A percentile compares a stretch with the other conserved stretches of the same genome.
Conservation (phyloP, 345 rosid species). For the Gynandropsis gynandra region DNA sequence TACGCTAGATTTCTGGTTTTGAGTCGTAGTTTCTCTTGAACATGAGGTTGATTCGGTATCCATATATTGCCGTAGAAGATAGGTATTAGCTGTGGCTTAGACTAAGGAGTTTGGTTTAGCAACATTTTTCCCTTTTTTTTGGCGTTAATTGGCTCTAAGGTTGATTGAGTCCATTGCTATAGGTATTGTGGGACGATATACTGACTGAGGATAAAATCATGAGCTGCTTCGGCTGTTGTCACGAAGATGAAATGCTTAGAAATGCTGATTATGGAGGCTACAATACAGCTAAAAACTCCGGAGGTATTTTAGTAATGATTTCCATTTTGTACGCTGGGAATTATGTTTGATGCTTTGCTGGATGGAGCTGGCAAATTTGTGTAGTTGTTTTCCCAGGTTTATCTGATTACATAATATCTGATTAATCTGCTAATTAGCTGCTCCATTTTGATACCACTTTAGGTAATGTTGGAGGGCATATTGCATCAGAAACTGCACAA, state of each 20-base stretch:
- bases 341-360: background rate
- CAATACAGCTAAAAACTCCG: conserved; percentile 42
- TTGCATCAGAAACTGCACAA: conserved; percentile 38
- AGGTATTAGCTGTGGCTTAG: too few relatives aligned
- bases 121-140: too few relatives aligned
- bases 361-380: too few relatives aligned
- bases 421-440: background rate
- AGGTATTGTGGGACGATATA: too few relatives aligned
- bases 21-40: too few relatives aligned
- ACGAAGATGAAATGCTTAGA: conserved; percentile 50
- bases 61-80: too few relatives aligned
- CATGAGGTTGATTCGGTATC: too few relatives aligned
- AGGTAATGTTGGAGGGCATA: conserved; percentile 40
- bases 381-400: background rate
- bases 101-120: too few relatives aligned
- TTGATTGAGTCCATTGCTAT: too few relatives aligned
- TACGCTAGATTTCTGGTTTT: too few relatives aligned
- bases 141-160: too few relatives aligned
- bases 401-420: background rate
- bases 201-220: conserved; percentile 13
- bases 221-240: conserved; percentile 75
- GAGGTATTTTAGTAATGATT: conserved; percentile 34
- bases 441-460: conserved; percentile 6
- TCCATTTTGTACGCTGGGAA: background rate
- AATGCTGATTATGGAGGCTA: conserved; percentile 55